A percentile compares a stretch with the other conserved stretches of the same genome.
These are phyloP conservation scores for Capsella rubella DNA, from an alignment of 441 rosid species.

Conservation along the genomic window DNA sequence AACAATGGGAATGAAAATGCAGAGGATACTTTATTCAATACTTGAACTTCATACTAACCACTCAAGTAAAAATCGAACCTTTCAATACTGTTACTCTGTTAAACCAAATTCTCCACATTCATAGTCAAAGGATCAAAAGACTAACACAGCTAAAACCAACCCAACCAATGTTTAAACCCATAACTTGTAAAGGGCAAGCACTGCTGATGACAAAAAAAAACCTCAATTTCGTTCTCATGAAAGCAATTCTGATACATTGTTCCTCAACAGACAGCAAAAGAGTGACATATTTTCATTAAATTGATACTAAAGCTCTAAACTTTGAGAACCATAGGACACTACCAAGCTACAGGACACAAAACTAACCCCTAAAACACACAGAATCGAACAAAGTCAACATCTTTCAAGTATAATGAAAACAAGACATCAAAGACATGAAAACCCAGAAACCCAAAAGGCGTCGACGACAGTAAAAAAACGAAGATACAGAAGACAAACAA, in stretches of 20 bases:
- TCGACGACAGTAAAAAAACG: background rate
- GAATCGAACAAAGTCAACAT: background rate
- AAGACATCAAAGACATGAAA: background rate
- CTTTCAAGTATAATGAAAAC: background rate
- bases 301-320: background rate
- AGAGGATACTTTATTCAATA: background rate
- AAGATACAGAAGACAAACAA: slow-evolving; percentile 2
- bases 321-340: background rate
- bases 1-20: background rate
- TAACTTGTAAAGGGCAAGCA: background rate
- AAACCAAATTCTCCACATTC: background rate
- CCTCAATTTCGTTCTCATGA: slow-evolving; percentile 1
- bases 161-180: background rate
- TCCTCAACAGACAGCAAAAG: background rate
- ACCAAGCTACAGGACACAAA: background rate
- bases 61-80: background rate
- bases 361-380: background rate
- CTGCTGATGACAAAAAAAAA: background rate
- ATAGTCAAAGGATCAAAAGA: background rate
- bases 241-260: slow-evolving; percentile 18
- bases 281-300: background rate
- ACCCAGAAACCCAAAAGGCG: background rate
- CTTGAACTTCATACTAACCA: background rate
- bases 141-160: background rate
- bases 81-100: background rate